Percentiles rank a stretch among this genome's conserved stretches.
phyloP scores from a whole-genome alignment of 495 filamentous ascomycete species.

The Penicillium cataractarum region DNA sequence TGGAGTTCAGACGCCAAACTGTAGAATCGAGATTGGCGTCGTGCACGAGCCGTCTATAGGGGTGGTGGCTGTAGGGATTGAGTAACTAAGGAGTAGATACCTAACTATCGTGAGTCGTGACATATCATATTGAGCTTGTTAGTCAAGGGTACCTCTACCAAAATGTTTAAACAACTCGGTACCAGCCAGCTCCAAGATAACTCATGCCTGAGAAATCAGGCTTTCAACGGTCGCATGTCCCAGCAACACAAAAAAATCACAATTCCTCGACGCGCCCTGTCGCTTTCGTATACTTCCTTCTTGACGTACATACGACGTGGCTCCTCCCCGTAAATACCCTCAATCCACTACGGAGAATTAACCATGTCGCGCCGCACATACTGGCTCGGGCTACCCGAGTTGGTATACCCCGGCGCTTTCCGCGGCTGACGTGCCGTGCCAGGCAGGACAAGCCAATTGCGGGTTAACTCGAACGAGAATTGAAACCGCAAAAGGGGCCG shows the following conservation, averaged over 20 bases:
- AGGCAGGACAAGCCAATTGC: conserved; percentile 15
- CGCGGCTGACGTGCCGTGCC: conserved; percentile 24
- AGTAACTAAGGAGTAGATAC: not conserved
- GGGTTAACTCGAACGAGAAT: not conserved
- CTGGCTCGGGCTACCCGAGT: conserved; percentile 8
- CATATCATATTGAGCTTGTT: conserved; percentile 1
- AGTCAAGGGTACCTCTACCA: not conserved
- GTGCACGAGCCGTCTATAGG: conserved; percentile 1
- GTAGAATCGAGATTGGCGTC: not conserved
- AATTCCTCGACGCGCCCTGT: not conserved
- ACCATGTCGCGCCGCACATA: not conserved
- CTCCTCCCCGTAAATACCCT: not conserved
- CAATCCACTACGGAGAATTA: not conserved
- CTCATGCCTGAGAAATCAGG: not conserved
- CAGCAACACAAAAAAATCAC: not conserved
- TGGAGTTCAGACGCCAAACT: not conserved
- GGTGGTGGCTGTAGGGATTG: not conserved
- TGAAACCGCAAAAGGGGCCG: conserved; percentile 8
- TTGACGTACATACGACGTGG: not conserved
- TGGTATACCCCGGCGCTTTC: conserved; percentile 28
- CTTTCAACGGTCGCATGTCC: not conserved
- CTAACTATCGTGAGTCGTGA: too few species aligned
- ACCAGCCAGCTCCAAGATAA: not conserved
- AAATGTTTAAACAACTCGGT: not conserved
- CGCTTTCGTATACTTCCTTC: conserved; percentile 15